Evolutionary conservation across 192 early-diverging fungal genomes (phyloP).

Genomic region (Powellomyces hirtus): DNA sequence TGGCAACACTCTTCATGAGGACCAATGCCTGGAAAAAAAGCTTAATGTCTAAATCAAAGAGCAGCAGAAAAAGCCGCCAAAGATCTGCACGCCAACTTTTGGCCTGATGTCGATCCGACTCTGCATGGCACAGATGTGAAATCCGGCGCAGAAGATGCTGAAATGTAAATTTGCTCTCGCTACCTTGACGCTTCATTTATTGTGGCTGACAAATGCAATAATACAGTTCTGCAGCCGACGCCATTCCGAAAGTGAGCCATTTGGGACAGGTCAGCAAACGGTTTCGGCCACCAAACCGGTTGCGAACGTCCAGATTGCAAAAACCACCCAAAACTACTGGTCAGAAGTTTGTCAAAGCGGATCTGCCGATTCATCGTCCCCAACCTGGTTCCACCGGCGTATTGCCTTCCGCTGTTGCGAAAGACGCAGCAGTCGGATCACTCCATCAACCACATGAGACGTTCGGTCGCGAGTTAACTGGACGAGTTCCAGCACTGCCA

Average conservation of each 20-base stretch:
- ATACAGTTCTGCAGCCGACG: neutral
- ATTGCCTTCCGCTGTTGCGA: neutral
- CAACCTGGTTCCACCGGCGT: neutral
- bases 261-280: neutral
- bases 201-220: neutral
- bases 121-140: neutral
- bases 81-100: neutral
- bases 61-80: conserved; percentile 10
- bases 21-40: neutral
- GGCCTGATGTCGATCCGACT: neutral
- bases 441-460: neutral
- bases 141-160: neutral
- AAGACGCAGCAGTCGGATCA: neutral
- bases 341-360: neutral
- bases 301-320: too few relatives aligned
- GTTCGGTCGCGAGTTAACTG: conserved; percentile 10
- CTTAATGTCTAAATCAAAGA: neutral
- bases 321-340: neutral
- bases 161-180: neutral
- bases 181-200: neutral
- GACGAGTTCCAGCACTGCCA: neutral
- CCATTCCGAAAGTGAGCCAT: conserved; percentile 1
- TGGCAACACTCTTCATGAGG: neutral
- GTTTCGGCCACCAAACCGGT: neutral
- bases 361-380: neutral